Evolutionary conservation across 176 grass and related monocot species (phyloP).

Genomic region (Eleusine indica): DNA sequence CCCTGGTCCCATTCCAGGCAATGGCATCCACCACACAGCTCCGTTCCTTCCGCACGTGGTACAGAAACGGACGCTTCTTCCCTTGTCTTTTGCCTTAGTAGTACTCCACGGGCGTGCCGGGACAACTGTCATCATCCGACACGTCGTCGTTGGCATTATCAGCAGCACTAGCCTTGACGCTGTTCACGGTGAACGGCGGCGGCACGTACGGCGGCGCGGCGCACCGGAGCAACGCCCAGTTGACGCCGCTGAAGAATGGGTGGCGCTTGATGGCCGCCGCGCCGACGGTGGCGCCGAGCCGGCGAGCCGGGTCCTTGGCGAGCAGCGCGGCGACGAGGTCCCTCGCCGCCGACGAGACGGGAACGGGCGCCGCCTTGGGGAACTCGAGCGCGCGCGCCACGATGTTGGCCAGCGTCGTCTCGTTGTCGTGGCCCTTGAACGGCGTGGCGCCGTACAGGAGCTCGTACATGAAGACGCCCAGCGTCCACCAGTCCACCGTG

Average conservation of each 20-base stretch:
- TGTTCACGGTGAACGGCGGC: slow-evolving; percentile 37
- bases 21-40: not conserved
- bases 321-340: slow-evolving; percentile 70
- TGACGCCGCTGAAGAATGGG: slow-evolving; percentile 76
- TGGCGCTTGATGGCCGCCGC: slow-evolving; percentile 81
- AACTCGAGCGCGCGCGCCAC: slow-evolving; percentile 93
- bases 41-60: not conserved
- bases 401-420: slow-evolving; percentile 89
- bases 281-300: slow-evolving; percentile 77
- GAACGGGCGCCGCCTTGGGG: slow-evolving; percentile 66
- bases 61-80: not conserved
- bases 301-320: slow-evolving; percentile 70
- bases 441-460: slow-evolving; percentile 91
- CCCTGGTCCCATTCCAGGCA: too few relatives aligned
- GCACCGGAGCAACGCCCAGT: slow-evolving; percentile 89
- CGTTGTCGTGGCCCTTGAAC: slow-evolving; percentile 86
- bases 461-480: slow-evolving; percentile 88
- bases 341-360: slow-evolving; percentile 55
- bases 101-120: slow-evolving; percentile 77
- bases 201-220: slow-evolving; percentile 70
- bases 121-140: slow-evolving; percentile 62
- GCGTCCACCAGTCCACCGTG: slow-evolving; percentile 96
- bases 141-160: not conserved
- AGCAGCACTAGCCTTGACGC: not conserved
- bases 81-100: slow-evolving; percentile 40